Conservation (phyloP, 73 alveolate species). For the Strombidium stylifer region DNA sequence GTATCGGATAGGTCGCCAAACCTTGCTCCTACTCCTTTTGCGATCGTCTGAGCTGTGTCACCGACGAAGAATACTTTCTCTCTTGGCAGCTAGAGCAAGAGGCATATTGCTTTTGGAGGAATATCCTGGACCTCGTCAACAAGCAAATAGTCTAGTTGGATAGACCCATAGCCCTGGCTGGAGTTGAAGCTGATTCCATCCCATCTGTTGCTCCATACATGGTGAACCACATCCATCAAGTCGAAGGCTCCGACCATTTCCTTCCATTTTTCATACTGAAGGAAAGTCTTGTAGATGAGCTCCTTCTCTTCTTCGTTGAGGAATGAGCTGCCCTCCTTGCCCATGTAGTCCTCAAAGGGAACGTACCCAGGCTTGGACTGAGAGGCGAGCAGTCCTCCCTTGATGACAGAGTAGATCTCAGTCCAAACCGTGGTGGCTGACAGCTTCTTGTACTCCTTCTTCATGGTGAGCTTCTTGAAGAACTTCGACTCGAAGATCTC, state of each 20-base stretch:
- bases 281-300: conserved; percentile 42
- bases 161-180: too few relatives aligned
- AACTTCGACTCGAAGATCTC: conserved; percentile 56
- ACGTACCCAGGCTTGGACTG: conserved; percentile 15
- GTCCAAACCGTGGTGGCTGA: conserved; percentile 81
- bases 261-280: conserved; percentile 85
- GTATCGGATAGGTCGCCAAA: conserved; percentile 70
- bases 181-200: conserved; percentile 36
- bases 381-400: conserved; percentile 65
- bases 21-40: conserved; percentile 91
- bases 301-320: conserved; percentile 8
- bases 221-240: conserved; percentile 85
- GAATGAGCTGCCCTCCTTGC: conserved; percentile 24
- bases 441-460: conserved; percentile 9
- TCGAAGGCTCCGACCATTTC: conserved; percentile 61
- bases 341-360: conserved; percentile 41
- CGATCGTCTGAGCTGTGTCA: conserved; percentile 90
- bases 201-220: conserved; percentile 41
- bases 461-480: conserved; percentile 46
- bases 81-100: conserved; percentile 58
- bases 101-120: conserved; percentile 62
- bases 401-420: conserved; percentile 77
- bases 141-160: conserved; percentile 66
- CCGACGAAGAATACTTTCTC: conserved; percentile 82
- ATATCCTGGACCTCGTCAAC: conserved; percentile 88